Conservation (phyloP, 129 eudicot genomes). For the Tagetes erecta region DNA sequence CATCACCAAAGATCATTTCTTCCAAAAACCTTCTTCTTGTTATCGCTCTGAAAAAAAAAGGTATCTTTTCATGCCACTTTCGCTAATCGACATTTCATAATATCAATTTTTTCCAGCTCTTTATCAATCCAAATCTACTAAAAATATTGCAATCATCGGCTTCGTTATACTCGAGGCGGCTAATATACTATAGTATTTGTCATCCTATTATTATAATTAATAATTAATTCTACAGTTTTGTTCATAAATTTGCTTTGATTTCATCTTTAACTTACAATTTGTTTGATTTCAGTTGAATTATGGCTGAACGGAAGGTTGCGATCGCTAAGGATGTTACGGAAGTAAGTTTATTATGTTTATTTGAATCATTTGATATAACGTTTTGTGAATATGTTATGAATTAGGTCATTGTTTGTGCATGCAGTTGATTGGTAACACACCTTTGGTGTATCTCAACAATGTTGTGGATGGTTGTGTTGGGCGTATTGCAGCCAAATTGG, state of each 20-base stretch:
- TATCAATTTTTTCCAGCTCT: background rate
- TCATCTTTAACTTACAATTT: background rate
- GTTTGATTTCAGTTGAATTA: slow-evolving; percentile 16
- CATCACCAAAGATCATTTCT: slow-evolving; percentile 1
- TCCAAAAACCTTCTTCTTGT: slow-evolving; percentile 16
- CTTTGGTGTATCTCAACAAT: slow-evolving; percentile 71
- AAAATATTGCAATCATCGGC: background rate
- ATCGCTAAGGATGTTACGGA: slow-evolving; percentile 88
- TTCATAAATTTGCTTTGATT: background rate
- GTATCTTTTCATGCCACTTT: slow-evolving; percentile 16
- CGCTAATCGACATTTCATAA: slow-evolving; percentile 11
- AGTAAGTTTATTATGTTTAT: slow-evolving; percentile 41
- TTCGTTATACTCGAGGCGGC: background rate
- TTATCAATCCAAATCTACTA: background rate
- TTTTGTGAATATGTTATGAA: background rate
- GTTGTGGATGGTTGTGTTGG: slow-evolving; percentile 80
- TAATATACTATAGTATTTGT: background rate
- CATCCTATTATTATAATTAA: too few species aligned
- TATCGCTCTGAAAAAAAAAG: background rate
- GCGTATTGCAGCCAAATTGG: slow-evolving; percentile 76
- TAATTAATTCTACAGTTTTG: background rate
- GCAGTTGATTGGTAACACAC: slow-evolving; percentile 85
- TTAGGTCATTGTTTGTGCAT: slow-evolving; percentile 5
- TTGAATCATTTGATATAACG: background rate
- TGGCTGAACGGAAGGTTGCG: slow-evolving; percentile 58